Percentiles rank a stretch among this genome's conserved stretches.
phyloP scores from a whole-genome alignment of 1,284 basidiomycete species.

The Leccinum fuscescens region DNA sequence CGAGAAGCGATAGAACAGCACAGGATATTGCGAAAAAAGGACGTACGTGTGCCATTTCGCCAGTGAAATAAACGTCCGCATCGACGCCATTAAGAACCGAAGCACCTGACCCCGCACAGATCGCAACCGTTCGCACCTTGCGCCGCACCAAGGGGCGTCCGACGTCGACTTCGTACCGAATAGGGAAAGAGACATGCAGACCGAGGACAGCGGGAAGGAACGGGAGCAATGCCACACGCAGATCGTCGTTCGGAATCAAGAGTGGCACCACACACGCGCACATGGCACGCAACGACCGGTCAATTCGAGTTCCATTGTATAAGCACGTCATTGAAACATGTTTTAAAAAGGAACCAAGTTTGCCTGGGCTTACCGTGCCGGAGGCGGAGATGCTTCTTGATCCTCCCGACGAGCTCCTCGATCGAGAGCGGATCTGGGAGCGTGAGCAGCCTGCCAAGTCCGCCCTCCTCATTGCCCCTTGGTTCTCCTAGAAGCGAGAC shows the following conservation, averaged over 20 bases:
- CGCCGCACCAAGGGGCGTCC: slow-evolving; percentile 48
- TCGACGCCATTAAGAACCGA: slow-evolving; percentile 66
- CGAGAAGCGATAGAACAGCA: background rate
- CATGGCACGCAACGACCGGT: background rate
- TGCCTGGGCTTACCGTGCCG: slow-evolving; percentile 49
- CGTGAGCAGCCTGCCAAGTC: slow-evolving; percentile 66
- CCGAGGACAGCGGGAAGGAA: background rate
- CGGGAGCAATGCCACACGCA: slow-evolving; percentile 3
- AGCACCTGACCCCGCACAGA: slow-evolving; percentile 85
- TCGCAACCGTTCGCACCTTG: slow-evolving; percentile 58
- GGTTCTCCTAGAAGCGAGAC: slow-evolving; percentile 42
- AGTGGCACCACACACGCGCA: background rate
- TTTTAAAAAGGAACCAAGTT: slow-evolving; percentile 16
- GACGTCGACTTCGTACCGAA: slow-evolving; percentile 64
- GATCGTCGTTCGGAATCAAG: slow-evolving; percentile 20
- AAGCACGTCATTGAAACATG: slow-evolving; percentile 13
- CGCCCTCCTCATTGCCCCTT: slow-evolving; percentile 46
- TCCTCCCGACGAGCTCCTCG: slow-evolving; percentile 56
- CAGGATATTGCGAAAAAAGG: slow-evolving; percentile 14
- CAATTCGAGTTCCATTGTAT: background rate
- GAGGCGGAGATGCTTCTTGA: slow-evolving; percentile 70
- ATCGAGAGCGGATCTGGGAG: slow-evolving; percentile 58
- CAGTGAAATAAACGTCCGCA: slow-evolving; percentile 85
- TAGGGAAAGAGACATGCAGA: slow-evolving; percentile 9
- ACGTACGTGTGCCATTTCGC: slow-evolving; percentile 87